Base-by-base conservation (phyloP, 148 eudicot genomes). In the Dysphania ambrosioides region DNA sequence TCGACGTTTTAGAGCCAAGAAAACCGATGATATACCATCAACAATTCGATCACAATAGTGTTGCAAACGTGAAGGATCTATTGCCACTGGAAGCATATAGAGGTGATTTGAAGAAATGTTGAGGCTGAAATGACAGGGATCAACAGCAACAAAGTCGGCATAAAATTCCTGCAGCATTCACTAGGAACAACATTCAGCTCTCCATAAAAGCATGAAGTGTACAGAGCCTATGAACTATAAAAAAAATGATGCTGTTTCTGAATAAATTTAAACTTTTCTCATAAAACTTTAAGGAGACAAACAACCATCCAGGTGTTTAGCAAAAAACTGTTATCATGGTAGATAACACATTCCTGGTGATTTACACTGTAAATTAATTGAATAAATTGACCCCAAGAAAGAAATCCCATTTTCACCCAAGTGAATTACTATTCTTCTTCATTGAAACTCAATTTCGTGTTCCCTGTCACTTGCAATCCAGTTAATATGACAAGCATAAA, bases 81-180 rank as follows among this genome's bases (percentile, higher is more conserved):
- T 82, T 11, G 88, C 97, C 38, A 93, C 98, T 49, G 97, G 98
- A 79, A 94, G 88, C 98, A 94, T 91, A 78, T 94, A 94, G 78
- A 94, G 84, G 72, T 88, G 86, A 75, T 89, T 94, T 64, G 97
- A 81, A 66, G 87, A 78, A 63, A 85, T 85, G 75, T 94, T 94
- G 62, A 94, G 79, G 49, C 88, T 82, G 79, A 91, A 94, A 85
- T 94, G 98, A 76, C 85, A 90, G 72, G 96, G 82, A 78, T 94
- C 98, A 74, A 72, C 75, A 78, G 97, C 89, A 79, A 92, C 97
- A 83, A 91, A 91, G 78, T 94, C 98, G 23, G 95, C 98, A 83
- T 80, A 94, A 77, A 85, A 88, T 81, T 94, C 98, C 98, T 94
- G 97, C 83, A 83, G 51, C 53, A 63, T 64, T 69, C 21, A 56